Evolutionary conservation across 2,329 filamentous ascomycete genomes (phyloP).

Genomic region (Aspergillus glaucus): DNA sequence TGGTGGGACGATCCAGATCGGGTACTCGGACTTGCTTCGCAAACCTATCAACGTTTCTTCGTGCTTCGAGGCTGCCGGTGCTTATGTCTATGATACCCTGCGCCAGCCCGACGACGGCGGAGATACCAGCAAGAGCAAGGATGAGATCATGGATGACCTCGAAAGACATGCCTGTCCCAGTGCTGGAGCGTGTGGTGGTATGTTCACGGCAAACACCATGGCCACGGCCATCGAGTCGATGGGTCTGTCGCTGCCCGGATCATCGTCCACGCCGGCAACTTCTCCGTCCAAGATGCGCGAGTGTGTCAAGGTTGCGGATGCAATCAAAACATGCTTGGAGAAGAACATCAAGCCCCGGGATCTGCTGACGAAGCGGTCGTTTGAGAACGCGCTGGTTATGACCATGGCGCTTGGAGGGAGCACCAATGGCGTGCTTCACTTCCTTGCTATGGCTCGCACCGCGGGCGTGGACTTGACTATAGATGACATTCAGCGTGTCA

Average conservation of each 20-base stretch:
- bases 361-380: conserved; percentile 70
- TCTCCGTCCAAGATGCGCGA: conserved; percentile 81
- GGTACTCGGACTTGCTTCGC: conserved; percentile 69
- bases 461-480: conserved; percentile 71
- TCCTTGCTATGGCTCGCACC: conserved; percentile 83
- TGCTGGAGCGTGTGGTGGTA: conserved; percentile 77
- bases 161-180: conserved; percentile 72
- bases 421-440: conserved; percentile 83
- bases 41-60: conserved; percentile 81
- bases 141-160: conserved; percentile 78
- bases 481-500: conserved; percentile 76
- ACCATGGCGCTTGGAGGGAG: conserved; percentile 89
- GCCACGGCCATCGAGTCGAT: conserved; percentile 85
- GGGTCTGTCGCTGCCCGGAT: conserved; percentile 75
- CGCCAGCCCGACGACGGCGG: conserved; percentile 61
- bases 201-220: conserved; percentile 96
- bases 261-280: conserved; percentile 73
- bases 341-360: conserved; percentile 75
- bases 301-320: conserved; percentile 72
- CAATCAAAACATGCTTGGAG: conserved; percentile 73
- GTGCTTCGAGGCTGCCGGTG: conserved; percentile 82
- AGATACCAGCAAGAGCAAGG: conserved; percentile 59
- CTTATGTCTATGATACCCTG: conserved; percentile 70
- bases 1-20: conserved; percentile 82
- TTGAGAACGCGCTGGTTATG: conserved; percentile 83